Base-by-base conservation (phyloP, 2,329 filamentous ascomycete genomes). In the Penicillium sp. region DNA sequence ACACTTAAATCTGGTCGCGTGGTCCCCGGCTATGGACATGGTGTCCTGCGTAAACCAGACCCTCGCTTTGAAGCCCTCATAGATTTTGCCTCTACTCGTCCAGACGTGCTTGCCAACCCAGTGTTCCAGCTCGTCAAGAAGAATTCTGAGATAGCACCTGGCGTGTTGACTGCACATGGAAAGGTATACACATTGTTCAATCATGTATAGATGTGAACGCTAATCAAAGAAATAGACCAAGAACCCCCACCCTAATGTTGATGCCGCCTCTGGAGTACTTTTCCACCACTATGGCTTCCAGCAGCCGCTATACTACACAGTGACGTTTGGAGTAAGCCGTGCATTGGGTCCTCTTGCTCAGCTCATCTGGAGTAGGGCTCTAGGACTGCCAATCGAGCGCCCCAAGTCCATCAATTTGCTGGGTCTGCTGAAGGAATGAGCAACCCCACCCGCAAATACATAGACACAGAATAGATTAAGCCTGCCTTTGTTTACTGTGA, bases 221-320 rank as follows among this genome's bases (percentile, higher is more conserved):
- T 58, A 48, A 57, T 18, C 14, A 45, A 30, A 23, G 30, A 42
- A 9, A 20, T 54, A 82, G 87, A 96, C 91, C 64, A 96, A 96
- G 83, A 96, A 96, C 79, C 91, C 94, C 1, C 96, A 93, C 77
- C 94, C 94, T 62, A 99, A 99, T 72, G 94, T 99, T 60, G 94
- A 99, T 75, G 91, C 89, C 48, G 88, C 85, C 61, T 96, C 91
- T 0, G 94, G 94, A 62, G 92, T 97, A 5, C 82, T 99, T 49
- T 97, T 99, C 85, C 88, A 97, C 77, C 91, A 97, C 80, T 99
- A 96, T 72, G 94, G 93, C 58, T 96, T 99, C 85, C 88, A 90
- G 73, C 91, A 97, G 79, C 96, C 93, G 0, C 82, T 97, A 11
- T 99, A 97, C 81, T 99, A 97, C 79, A 87, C 84, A 16, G 84